Evolutionary conservation across 2,329 filamentous ascomycete genomes (phyloP), one percentile per base, ranked within the genome.

Genomic region (Tolypocladium cylindrosporum): DNA sequence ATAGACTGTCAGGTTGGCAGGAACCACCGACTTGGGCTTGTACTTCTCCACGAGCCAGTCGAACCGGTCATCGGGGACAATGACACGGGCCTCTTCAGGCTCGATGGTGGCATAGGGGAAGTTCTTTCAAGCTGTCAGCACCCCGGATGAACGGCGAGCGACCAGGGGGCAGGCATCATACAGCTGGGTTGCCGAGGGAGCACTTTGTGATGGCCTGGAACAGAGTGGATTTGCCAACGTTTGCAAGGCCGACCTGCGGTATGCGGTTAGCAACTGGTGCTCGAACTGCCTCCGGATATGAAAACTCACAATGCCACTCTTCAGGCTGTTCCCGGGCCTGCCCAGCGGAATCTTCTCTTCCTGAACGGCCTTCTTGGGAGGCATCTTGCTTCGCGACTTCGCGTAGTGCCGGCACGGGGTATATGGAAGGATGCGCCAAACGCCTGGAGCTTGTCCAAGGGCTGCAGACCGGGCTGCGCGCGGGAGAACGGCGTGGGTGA

Each of bases 201-300:
- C 89, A 96, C 82, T 97, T 97, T 73, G 94, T 99, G 77, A 99
- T 97, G 72, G 94, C 91, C 82, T 99, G 95, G 85, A 99, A 99
- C 69, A 99, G 86, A 40, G 95, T 99, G 65, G 94, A 99, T 81
- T 99, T 99, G 76, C 94, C 94, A 68, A 99, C 95, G 77, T 99
- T 99, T 76, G 94, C 94, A 70, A 99, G 87, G 78, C 94, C 94
- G 76, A 99, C 91, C 91, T 96, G 41, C 7, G 13, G 34, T 21
- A 14, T 8, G 16, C 27, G 7, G n/a, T 54, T 36, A 57, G 56
- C 42, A 13, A 34, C 9, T 37, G 24, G 24, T 4, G 36, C 11
- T 41, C 10, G 52, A 59, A 57, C 14, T n/a, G 45, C 27, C 41
- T 24, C 55, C 57, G 10, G 56, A 43, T 43, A 55, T 34, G 54